These are phyloP conservation scores for Mycena sp. DNA, from an alignment of 1,284 basidiomycete genomes.

Conservation along the genomic window DNA sequence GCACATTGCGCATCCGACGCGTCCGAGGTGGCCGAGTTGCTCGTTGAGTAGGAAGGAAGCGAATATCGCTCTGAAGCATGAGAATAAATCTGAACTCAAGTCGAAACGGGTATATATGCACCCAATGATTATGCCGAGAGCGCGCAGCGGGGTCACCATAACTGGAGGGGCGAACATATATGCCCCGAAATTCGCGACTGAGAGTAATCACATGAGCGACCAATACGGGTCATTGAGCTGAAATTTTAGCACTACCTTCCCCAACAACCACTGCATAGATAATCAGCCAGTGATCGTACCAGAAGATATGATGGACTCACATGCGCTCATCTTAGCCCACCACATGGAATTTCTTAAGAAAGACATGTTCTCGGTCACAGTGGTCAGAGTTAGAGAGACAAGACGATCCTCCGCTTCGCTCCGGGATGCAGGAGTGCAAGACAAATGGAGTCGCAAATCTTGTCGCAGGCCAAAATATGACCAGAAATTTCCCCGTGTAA, in stretches of 20 bases:
- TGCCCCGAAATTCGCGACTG: slow-evolving; percentile 98
- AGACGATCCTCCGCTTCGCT: too few species aligned
- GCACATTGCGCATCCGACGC: slow-evolving; percentile 92
- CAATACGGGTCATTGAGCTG: neutral
- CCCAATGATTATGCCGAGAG: slow-evolving; percentile 96
- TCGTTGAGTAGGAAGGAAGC: slow-evolving; percentile 95
- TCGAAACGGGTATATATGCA: too few species aligned
- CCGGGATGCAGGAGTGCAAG: too few species aligned
- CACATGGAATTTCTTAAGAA: slow-evolving; percentile 96
- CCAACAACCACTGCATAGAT: slow-evolving; percentile 79
- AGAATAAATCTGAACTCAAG: too few species aligned
- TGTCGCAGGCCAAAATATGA: too few species aligned
- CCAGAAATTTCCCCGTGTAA: too few species aligned
- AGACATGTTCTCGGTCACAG: slow-evolving; percentile 82
- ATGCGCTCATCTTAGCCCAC: slow-evolving; percentile 98
- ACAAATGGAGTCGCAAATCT: too few species aligned
- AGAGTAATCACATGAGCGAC: neutral
- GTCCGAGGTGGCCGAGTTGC: slow-evolving; percentile 92
- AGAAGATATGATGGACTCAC: neutral
- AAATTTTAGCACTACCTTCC: too few species aligned
- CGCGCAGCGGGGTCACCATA: slow-evolving; percentile 90
- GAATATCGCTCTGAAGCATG: slow-evolving; percentile 90
- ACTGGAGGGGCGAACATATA: slow-evolving; percentile 99
- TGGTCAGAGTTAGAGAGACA: too few species aligned
- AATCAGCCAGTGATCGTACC: neutral